Evolutionary conservation across 345 rosid species (phyloP), one percentile per base, ranked within the genome.

Genomic region (Firmiana major): DNA sequence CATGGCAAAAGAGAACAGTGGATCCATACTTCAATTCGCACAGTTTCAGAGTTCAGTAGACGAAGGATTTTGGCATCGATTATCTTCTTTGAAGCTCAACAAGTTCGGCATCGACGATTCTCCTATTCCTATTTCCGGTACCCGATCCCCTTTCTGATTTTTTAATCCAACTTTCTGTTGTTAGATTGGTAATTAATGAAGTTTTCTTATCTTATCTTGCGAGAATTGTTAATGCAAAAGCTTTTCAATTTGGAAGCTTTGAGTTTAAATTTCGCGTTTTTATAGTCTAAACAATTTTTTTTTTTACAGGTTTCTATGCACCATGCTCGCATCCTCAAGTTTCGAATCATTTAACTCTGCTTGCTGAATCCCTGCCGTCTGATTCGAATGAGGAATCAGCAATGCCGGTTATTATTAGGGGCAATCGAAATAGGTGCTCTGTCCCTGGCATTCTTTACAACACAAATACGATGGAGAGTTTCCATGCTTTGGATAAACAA

Each of bases 51-150:
- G 97, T 76, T 83, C 86, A 3, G 97, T 89, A 3, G 98, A 94
- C 62, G 98, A 96, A 80, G 94, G 97, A 76, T 93, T 96, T 84
- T 96, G 98, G 99, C 98, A 92, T 66, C 84, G 88, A 77, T 85
- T 94, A 73, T 93, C 97, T 77, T 91, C 93, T 78, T 43, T 92
- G 84, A 93, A 93, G 84, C 98, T 96, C 81, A 90, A 96, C 83
- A 85, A 89, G 80, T 79, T 92, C 40, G 91, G 98, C 80, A 87
- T 96, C 82, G 97, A 94, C 74, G 97, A 96, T 84, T 96, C 98
- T 77, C 97, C 97, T 15, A 78, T 96, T 55, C 82, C 90, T 57
- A 86, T 96, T 84, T 80, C 93, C 36, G 98, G 98, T 96, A 85
- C 60, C 34, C 15, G 9, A 36, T 7, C 16, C 16, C 26, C 54